These are phyloP conservation scores for Aspergillus phoenicis DNA, from an alignment of 2,329 filamentous ascomycete species.

Conservation along the genomic window DNA sequence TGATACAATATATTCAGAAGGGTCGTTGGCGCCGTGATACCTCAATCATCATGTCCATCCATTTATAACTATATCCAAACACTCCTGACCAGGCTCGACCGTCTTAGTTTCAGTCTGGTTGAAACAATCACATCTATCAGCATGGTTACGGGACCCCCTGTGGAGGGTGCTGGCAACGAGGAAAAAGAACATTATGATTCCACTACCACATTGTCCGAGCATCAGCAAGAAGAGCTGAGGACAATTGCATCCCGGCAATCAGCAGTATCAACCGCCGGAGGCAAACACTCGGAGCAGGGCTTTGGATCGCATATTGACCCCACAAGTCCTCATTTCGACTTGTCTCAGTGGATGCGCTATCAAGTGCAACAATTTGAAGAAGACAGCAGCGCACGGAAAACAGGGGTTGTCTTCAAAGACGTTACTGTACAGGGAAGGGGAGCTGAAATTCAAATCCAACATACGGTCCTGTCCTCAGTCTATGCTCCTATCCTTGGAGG, in stretches of 20 bases:
- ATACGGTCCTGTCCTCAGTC: constrained; percentile 64
- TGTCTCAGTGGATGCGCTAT: constrained; percentile 56
- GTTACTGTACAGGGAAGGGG: constrained; percentile 69
- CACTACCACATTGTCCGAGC: background rate
- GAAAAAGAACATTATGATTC: background rate
- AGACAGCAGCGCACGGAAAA: constrained; percentile 56
- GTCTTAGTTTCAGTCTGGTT: too few species aligned
- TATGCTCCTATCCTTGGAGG: constrained; percentile 61
- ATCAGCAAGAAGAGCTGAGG: background rate
- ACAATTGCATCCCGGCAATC: background rate
- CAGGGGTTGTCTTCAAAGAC: constrained; percentile 66
- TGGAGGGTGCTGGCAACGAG: background rate
- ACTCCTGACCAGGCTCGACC: too few species aligned
- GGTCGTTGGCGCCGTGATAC: too few species aligned
- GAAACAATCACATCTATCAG: too few species aligned
- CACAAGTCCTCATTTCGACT: constrained; percentile 53
- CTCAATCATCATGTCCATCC: too few species aligned
- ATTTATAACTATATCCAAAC: too few species aligned
- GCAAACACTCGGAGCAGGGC: background rate
- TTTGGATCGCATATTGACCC: constrained; percentile 51
- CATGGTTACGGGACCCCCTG: too few species aligned
- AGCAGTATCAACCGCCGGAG: background rate
- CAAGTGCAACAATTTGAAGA: constrained; percentile 55
- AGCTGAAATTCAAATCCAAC: constrained; percentile 67
- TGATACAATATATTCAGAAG: too few species aligned